Evolutionary conservation across 805 yeast genomes (phyloP).

Genomic region (Yarrowia phangngaensis): DNA sequence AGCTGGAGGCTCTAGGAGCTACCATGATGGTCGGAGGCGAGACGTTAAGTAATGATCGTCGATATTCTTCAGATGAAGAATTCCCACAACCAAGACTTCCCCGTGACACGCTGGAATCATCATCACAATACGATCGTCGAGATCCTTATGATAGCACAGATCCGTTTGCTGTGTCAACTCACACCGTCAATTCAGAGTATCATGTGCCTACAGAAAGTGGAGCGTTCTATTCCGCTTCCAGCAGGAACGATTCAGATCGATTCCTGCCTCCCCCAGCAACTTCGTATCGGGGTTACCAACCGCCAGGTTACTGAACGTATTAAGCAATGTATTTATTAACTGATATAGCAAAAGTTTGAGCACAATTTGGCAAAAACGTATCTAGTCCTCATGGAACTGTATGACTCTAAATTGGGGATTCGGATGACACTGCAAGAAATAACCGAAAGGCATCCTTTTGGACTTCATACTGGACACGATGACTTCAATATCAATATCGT

Average conservation of each 20-base stretch:
- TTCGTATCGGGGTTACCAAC: constrained; percentile 23
- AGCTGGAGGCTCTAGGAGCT: constrained; percentile 70
- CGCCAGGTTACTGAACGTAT: constrained; percentile 19
- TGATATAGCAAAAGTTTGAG: no score
- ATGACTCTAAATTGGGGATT: no score
- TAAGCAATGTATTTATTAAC: no score
- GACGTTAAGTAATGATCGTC: constrained; percentile 5
- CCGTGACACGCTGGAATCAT: constrained; percentile 12
- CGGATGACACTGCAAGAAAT: no score
- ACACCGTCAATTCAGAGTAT: constrained; percentile 17
- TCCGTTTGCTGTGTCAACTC: constrained; percentile 12
- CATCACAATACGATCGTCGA: constrained; percentile 10
- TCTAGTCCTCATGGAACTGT: no score
- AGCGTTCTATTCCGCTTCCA: constrained; percentile 11
- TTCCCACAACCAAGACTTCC: constrained; percentile 23
- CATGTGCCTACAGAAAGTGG: constrained; percentile 13
- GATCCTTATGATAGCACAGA: constrained; percentile 11
- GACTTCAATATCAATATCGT: no score
- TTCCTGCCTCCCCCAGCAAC: constrained; percentile 18
- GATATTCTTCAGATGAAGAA: constrained; percentile 20
- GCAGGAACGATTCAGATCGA: constrained; percentile 1
- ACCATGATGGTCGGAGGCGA: constrained; percentile 26
- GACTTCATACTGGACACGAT: no score
- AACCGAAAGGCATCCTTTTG: no score
- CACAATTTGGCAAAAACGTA: no score